Base-by-base conservation (phyloP, 2,329 filamentous ascomycete genomes). In the Penicillium polonicum region DNA sequence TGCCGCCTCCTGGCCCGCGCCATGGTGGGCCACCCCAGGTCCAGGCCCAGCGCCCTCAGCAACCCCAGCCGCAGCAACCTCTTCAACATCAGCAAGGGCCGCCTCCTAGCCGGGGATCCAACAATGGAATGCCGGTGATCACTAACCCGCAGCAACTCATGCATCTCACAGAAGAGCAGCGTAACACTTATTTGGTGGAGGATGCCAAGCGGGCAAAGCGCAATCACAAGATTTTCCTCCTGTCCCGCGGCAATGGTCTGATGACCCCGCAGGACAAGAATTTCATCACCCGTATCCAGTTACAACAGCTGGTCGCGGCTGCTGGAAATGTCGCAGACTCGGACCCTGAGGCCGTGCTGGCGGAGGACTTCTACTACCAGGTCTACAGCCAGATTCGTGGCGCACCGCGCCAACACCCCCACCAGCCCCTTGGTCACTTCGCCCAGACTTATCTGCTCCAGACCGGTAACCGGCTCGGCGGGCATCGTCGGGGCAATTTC, bases 231-330 rank as follows among this genome's bases (percentile, higher is more conserved):
- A 97, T 99, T 61, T 93, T 92, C 78, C 81, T 95, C 42, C 79
- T 97, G 52, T 96, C 91, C 25, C 92, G 91, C 77, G 92, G 96
- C 68, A 99, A 99, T 70, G 94, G 94, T 25, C 79, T 99, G 60
- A 99, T 99, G 94, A 99, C 94, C 4, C 94, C 94, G 0, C 93
- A 97, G 72, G 94, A 99, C 77, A 99, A 99, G 82, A 99, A 97
- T 73, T 99, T 97, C 76, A 96, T 99, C 65, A 97, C 94, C 5
- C 88, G 94, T 19, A 99, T 99, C 64, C 94, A 99, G 74, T 83
- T 99, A 52, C 94, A 99, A 77, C 94, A 99, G 73, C 84, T 99
- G 36, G 91, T 99, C 53, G 88, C 93, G 12, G 92, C 94, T 9
- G 96, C 92, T 25, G 93, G 93, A 10, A 94, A 92, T 68, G 84